Evolutionary conservation across 1,284 basidiomycete species (phyloP), one percentile per base, ranked within the genome.

Genomic region (Xerocomus minutiporus): DNA sequence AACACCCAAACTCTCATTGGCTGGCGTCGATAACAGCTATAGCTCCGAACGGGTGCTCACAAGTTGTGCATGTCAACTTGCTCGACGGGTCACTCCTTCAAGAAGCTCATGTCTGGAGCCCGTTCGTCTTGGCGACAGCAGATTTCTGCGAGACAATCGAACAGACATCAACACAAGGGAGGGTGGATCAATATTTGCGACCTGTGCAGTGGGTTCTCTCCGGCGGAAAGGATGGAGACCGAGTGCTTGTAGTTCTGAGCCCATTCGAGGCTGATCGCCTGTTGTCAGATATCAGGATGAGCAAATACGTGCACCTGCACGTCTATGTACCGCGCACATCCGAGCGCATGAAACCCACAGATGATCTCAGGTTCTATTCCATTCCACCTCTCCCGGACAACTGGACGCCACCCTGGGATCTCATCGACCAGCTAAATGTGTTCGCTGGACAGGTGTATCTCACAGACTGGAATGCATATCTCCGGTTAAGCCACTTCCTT

Each of bases 171-270:
- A 35, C 23, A 4, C 25, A 31, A 2, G 51, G 38, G 9, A 41
- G 13, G 2, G 17, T 34, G 5, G 54, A 57, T 35, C 69, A 73
- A 32, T 75, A 71, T 47, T 55, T 73, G 20, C 70, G 72, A 15
- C 70, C 73, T 0, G 66, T 75, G n/a, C 66, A 72, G 38, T 75
- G 76, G 76, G 62, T 77, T 44, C 45, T 74, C 20, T 68, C 72
- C 1, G 35, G 48, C 8, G 49, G 26, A 29, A 44, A 17, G 13
- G 15, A 25, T 8, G 28, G 34, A 5, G 41, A 38, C 8, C 36
- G 29, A 3, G 49, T 61, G 7, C 56, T 74, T 1, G 62, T 79
- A 20, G 55, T 70, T 13, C 53, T 76, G 51, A 78, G 77, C 54
- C 74, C 77, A 5, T 70, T 61, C 52, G 77, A 79, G 52, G 72